Base-by-base conservation (phyloP, 2,329 filamentous ascomycete species). In the Fusarium austroafricanum region DNA sequence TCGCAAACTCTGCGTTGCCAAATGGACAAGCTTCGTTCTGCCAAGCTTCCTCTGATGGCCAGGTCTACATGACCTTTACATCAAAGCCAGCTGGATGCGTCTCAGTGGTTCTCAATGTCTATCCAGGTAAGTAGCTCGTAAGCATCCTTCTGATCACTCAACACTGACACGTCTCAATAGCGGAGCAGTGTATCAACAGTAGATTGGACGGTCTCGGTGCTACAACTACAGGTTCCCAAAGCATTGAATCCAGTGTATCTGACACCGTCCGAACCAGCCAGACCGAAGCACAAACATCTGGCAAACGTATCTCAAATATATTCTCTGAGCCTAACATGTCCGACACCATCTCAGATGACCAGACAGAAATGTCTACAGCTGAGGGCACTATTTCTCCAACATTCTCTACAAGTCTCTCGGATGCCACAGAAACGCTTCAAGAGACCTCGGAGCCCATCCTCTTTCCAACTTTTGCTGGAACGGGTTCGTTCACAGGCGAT, bases 31-130 rank as follows among this genome's bases (percentile, higher is more conserved):
- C 50, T 26, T 33, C 50, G 8, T 60, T 59, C 31, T 60, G 57
- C 18, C 57, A 60, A 4, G 29, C 8, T 7, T 7, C 20, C 6
- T 43, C 37, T 10, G 43, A 44, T 38, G 57, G 54, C 2, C 46
- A 43, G 23, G 54, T 60, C 45, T 60, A 60, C 18, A 59, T 60
- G 6, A 8, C 20, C 2, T 51, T 60, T 15, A 17, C 4, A 3
- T 60, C 31, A 7, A 31, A 31, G 23, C 57, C 57, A 1, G 5
- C 17, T 2, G 43, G 20, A 6, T 60, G 57, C 3, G 14, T 38
- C 3, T 6, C 10, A 1, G 52, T 59, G 3, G 33, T 53, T 6
- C 28, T 59, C 6, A 40, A n/a, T 18, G 23, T 51, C 4, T 51
- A 43, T 5, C 18, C n/a, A 21, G 47, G 47, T 29, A 7, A 14